phyloP scores from a whole-genome alignment of 2,329 filamentous ascomycete genomes.

The Aschersonia sp. region DNA sequence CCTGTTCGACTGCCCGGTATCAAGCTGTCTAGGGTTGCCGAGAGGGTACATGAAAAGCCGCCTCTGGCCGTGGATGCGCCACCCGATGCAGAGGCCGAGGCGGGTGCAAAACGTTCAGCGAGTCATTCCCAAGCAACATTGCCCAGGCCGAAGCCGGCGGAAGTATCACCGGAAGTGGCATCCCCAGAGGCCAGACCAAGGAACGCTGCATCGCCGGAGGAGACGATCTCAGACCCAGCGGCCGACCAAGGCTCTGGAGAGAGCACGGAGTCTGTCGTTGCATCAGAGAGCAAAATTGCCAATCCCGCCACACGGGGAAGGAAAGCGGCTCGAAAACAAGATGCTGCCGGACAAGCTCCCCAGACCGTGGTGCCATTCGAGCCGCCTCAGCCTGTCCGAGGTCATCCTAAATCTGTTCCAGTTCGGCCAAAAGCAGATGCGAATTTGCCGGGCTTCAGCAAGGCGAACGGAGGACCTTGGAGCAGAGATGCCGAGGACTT shows the following conservation, averaged over 20 bases:
- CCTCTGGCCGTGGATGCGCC: too few relatives aligned
- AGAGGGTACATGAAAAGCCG: neutral
- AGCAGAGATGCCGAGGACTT: slow-evolving; percentile 54
- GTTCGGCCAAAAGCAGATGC: slow-evolving; percentile 1
- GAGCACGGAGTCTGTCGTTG: neutral
- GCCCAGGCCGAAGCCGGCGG: too few relatives aligned
- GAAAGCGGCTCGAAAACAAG: slow-evolving; percentile 35
- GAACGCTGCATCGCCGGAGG: too few relatives aligned
- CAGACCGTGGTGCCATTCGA: slow-evolving; percentile 24
- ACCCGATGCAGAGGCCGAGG: too few relatives aligned
- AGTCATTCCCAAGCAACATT: too few relatives aligned
- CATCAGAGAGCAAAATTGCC: slow-evolving; percentile 11
- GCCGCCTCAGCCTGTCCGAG: slow-evolving; percentile 8
- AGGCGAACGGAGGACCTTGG: slow-evolving; percentile 48
- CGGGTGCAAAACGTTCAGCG: too few relatives aligned
- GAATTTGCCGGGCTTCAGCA: slow-evolving; percentile 28
- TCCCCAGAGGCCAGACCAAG: too few relatives aligned
- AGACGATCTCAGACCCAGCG: too few relatives aligned
- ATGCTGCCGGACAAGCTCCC: slow-evolving; percentile 34
- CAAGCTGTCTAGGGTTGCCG: neutral
- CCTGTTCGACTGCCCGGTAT: slow-evolving; percentile 1
- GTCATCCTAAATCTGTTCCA: neutral
- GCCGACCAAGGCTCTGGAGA: neutral
- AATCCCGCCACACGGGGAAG: slow-evolving; percentile 38
- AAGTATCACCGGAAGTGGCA: too few relatives aligned